Conservation (phyloP, 805 yeast genomes). For the Debaryomyces hansenii region DNA sequence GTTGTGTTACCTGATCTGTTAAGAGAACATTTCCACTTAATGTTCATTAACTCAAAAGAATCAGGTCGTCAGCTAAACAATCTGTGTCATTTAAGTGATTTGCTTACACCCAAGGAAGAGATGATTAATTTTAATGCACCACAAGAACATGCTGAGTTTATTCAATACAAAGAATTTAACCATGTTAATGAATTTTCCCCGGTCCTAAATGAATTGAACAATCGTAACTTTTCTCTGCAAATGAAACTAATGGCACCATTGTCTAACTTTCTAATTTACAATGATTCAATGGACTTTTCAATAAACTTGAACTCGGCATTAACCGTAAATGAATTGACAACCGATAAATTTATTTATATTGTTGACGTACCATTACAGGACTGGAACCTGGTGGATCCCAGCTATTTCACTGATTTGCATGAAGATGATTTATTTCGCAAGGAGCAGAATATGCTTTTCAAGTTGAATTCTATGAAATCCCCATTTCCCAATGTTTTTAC, state of each 20-base stretch:
- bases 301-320: constrained; percentile 19
- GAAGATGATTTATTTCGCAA: not conserved
- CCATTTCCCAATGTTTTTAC: constrained; percentile 25
- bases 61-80: not conserved
- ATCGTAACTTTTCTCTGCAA: constrained; percentile 31
- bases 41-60: constrained; percentile 14
- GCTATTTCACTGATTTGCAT: constrained; percentile 1
- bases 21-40: constrained; percentile 13
- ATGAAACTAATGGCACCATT: constrained; percentile 30
- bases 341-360: constrained; percentile 15
- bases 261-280: constrained; percentile 33
- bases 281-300: constrained; percentile 16
- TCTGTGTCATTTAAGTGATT: not conserved
- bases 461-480: constrained; percentile 28
- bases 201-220: constrained; percentile 16
- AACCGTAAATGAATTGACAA: constrained; percentile 7
- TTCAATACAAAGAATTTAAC: constrained; percentile 6
- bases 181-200: constrained; percentile 5
- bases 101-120: not conserved
- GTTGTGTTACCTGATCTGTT: constrained; percentile 4
- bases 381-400: constrained; percentile 12
- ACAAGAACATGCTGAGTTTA: not conserved
- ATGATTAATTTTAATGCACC: not conserved
- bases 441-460: constrained; percentile 39
- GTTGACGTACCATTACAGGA: constrained; percentile 14